Conservation (phyloP, 2,329 filamentous ascomycete genomes). For the Colletotrichum acutatum region DNA sequence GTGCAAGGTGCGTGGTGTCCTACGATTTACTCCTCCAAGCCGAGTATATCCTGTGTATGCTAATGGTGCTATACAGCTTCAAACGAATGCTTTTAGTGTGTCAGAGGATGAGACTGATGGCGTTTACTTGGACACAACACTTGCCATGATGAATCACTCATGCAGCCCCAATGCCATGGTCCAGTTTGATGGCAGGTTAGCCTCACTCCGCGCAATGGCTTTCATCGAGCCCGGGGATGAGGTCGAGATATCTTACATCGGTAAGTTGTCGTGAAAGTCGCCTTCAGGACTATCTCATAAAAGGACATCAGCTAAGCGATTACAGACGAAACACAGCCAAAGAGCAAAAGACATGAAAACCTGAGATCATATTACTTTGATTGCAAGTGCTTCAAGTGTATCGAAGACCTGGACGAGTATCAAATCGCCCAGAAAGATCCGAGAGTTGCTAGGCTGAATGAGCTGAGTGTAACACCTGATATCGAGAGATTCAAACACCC, state of each 20-base stretch:
- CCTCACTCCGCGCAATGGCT: conserved; percentile 61
- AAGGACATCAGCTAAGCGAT: background rate
- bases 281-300: background rate
- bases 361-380: conserved; percentile 63
- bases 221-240: conserved; percentile 64
- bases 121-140: conserved; percentile 64
- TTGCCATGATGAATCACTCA: conserved; percentile 72
- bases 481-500: conserved; percentile 34
- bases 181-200: conserved; percentile 62
- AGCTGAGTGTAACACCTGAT: conserved; percentile 56
- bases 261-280: conserved; percentile 45
- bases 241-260: conserved; percentile 71
- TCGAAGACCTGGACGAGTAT: conserved; percentile 63
- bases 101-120: conserved; percentile 59
- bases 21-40: background rate
- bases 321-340: conserved; percentile 60
- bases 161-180: conserved; percentile 70
- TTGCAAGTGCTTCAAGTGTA: conserved; percentile 63
- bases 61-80: conserved; percentile 55
- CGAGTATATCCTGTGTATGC: background rate
- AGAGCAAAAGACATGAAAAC: conserved; percentile 52
- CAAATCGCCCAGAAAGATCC: conserved; percentile 56
- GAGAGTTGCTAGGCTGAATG: conserved; percentile 53
- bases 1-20: conserved; percentile 59
- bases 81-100: conserved; percentile 71